These are phyloP conservation scores for Ambrosiella xylebori DNA, from an alignment of 2,329 filamentous ascomycete genomes.

Conservation along the genomic window DNA sequence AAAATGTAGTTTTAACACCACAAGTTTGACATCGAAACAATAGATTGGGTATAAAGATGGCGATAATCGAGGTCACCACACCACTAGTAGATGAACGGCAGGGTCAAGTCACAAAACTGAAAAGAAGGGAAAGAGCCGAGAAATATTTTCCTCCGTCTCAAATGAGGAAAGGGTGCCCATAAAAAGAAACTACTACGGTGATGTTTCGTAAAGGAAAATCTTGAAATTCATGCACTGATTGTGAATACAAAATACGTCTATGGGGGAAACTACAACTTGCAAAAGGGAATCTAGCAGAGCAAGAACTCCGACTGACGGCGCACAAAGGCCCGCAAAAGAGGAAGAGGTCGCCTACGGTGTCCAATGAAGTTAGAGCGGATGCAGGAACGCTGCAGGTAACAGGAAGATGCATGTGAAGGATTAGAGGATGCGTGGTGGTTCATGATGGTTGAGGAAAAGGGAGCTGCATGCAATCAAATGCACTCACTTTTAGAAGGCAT, in stretches of 20 bases:
- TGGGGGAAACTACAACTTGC: neutral
- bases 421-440: neutral
- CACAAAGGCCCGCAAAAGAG: neutral
- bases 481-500: neutral
- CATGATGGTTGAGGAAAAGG: neutral
- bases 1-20: neutral
- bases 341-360: neutral
- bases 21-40: slow-evolving; percentile 1
- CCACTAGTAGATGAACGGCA: neutral
- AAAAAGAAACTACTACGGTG: neutral
- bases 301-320: neutral
- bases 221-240: neutral
- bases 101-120: neutral
- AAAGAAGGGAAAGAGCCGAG: neutral
- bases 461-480: neutral
- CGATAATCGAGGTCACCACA: neutral
- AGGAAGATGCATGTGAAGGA: slow-evolving; percentile 5
- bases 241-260: neutral
- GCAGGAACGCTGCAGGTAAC: slow-evolving; percentile 8
- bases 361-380: neutral
- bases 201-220: neutral
- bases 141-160: neutral
- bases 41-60: slow-evolving; percentile 1
- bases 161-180: neutral
- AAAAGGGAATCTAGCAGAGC: neutral